Evolutionary conservation across 2,329 filamentous ascomycete genomes (phyloP), one percentile per base, ranked within the genome.

Genomic region (Exserohilum turcica): DNA sequence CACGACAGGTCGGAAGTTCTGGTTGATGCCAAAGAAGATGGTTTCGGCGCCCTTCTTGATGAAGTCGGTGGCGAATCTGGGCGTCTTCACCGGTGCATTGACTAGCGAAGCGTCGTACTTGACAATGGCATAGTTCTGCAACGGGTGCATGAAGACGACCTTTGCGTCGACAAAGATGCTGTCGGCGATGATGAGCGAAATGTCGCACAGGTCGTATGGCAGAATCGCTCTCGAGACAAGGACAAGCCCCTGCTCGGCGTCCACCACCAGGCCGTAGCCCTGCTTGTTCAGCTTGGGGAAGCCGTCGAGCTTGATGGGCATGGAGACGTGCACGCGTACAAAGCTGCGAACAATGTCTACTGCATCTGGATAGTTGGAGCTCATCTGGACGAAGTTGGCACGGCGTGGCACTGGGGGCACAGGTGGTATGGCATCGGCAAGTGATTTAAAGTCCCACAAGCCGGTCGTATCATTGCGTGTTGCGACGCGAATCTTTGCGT

Each of bases 1-100:
- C 64, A 97, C 91, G 3, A 97, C 93, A 35, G 97, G 91, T 31
- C 93, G 86, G 56, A 93, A 88, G 61, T 97, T 97, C 62, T 95
- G 88, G 72, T 99, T 99, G 79, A 96, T 95, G n/a, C 94, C 95
- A 59, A 99, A 89, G 76, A 99, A 99, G 63, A 96, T 92, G 0
- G 92, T 97, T 52, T 93, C 89, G 43, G 92, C 91, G 31, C 94
- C 94, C 78, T 97, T 94, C 45, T 91, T 92, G 72, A 97, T 91
- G 65, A 87, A 86, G 50, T 90, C 86, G 5, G 82, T 86, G 67
- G 91, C 91, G 43, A 99, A 82, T 65, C 86, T 90, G 4, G 95
- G 94, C 60, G 90, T 93, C 78, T 92, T 85, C 10, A 99, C 92
- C 0, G 94, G 92, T 2, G 93, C 94, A 68, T 96, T 86, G n/a